Evolutionary conservation across 2,329 filamentous ascomycete genomes (phyloP), one percentile per base, ranked within the genome.

Genomic region (Stagonosporopsis chrysanthemi): DNA sequence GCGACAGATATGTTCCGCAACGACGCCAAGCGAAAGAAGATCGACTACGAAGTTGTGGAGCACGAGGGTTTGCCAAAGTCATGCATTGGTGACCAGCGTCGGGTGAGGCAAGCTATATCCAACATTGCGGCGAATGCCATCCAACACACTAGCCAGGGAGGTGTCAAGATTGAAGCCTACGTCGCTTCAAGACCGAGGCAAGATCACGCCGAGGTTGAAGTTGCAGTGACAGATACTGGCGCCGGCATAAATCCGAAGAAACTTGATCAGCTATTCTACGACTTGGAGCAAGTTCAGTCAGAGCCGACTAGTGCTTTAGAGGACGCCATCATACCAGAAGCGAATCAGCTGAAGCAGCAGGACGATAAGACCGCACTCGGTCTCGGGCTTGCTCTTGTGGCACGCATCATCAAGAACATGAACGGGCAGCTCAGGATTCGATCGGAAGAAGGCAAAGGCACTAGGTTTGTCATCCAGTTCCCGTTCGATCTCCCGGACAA

Each of bases 101-200:
- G 89, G 43, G 84, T 96, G n/a, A 84, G 92, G 8, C 92, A 96
- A 70, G 90, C 88, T 0, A 86, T 97, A 19, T 88, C 89, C 2
- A 97, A 97, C 60, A 79, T 97, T 23, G 90, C 88, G 1, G 90
- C 91, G 9, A 97, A 97, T 68, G 92, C 92, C 0, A 86, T 97
- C 22, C 87, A 95, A 63, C 86, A 94, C 67, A 97, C 92, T 0
- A 78, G 77, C 0, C 67, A 80, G 28, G 92, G 92, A 0, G 83
- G 80, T 11, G 84, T 97, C 19, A 87, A 80, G 28, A 83, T 96
- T 0, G 90, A 95, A 58, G 80, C 88, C 19, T 90, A 88, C 70
- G 81, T 89, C 6, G 80, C 82, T 0, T 55, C 66, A 19, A 60
- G 66, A 22, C 56, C 63, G 2, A 45, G 46, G 4, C 81, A 61